These are phyloP conservation scores for Pterulicium gracile DNA, from an alignment of 1,284 basidiomycete species.

Conservation along the genomic window DNA sequence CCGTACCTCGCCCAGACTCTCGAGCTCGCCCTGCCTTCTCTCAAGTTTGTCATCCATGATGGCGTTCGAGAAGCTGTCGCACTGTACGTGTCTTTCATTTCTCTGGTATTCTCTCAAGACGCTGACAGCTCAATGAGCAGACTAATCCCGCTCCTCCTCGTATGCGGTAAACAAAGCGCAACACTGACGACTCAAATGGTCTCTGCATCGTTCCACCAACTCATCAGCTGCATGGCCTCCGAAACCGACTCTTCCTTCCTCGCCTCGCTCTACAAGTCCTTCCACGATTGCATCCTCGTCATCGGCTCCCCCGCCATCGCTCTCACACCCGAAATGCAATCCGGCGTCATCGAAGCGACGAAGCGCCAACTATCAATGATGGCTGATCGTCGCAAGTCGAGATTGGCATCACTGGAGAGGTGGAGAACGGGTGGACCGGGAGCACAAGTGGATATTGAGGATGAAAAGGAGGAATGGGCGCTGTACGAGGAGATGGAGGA, in stretches of 20 bases:
- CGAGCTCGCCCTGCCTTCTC: conserved; percentile 58
- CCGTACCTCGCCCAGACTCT: conserved; percentile 65
- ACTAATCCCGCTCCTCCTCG: conserved; percentile 62
- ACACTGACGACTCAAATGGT: conserved; percentile 65
- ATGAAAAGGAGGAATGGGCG: conserved; percentile 58
- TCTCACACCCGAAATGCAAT: conserved; percentile 40
- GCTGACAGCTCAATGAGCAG: no score
- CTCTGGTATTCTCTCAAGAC: no score
- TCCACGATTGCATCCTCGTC: conserved; percentile 56
- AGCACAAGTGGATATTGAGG: conserved; percentile 28
- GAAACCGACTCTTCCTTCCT: conserved; percentile 70
- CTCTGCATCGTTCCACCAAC: conserved; percentile 52
- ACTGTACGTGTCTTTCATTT: conserved; percentile 32
- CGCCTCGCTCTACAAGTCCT: conserved; percentile 66
- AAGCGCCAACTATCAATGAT: conserved; percentile 56
- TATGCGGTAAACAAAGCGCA: conserved; percentile 39
- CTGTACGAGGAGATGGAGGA: conserved; percentile 67
- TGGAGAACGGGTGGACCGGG: conserved; percentile 25
- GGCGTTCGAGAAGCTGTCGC: conserved; percentile 73
- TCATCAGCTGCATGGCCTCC: conserved; percentile 53
- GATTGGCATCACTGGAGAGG: conserved; percentile 27
- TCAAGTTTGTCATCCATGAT: conserved; percentile 73
- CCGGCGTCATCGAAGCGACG: conserved; percentile 51
- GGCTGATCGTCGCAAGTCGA: conserved; percentile 52
- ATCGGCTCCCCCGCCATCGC: conserved; percentile 38